These are phyloP conservation scores for Aspergillus diversus DNA, from an alignment of 495 filamentous ascomycete species.

Conservation along the genomic window DNA sequence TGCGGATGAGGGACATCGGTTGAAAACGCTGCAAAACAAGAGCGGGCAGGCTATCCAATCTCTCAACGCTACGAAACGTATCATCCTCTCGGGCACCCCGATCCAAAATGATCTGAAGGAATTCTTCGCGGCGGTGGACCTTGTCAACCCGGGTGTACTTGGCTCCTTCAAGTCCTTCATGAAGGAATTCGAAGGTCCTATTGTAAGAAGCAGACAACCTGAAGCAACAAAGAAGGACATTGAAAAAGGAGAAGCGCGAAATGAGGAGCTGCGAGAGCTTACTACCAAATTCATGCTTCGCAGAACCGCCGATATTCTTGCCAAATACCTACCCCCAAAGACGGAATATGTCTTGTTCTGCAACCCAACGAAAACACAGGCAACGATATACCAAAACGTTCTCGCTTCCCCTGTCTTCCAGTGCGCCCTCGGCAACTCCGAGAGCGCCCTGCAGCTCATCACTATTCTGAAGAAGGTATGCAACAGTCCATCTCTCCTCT, in stretches of 20 bases:
- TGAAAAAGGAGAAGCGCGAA: conserved; percentile 72
- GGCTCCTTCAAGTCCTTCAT: conserved; percentile 71
- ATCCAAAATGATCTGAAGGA: conserved; percentile 82
- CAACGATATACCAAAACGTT: conserved; percentile 68
- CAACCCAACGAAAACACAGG: conserved; percentile 69
- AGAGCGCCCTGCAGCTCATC: conserved; percentile 74
- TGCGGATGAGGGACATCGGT: conserved; percentile 78
- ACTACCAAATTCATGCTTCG: conserved; percentile 78
- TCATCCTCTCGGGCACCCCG: conserved; percentile 78
- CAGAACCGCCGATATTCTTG: conserved; percentile 73
- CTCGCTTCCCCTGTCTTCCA: conserved; percentile 72
- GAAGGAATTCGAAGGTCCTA: conserved; percentile 73
- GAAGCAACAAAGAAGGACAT: conserved; percentile 66
- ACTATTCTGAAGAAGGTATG: conserved; percentile 82
- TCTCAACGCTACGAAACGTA: conserved; percentile 65
- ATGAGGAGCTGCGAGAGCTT: conserved; percentile 67
- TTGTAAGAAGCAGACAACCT: conserved; percentile 73
- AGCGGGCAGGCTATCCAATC: conserved; percentile 74
- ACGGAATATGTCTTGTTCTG: conserved; percentile 80
- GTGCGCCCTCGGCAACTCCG: conserved; percentile 64
- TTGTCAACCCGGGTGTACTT: conserved; percentile 77
- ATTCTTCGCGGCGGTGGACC: conserved; percentile 78
- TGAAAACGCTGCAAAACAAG: conserved; percentile 84
- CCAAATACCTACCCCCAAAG: conserved; percentile 75
- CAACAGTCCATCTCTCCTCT: conserved; percentile 73